These are phyloP conservation scores for Aspergillus fumigatiaffinis DNA, from an alignment of 2,329 filamentous ascomycete species.

Conservation along the genomic window DNA sequence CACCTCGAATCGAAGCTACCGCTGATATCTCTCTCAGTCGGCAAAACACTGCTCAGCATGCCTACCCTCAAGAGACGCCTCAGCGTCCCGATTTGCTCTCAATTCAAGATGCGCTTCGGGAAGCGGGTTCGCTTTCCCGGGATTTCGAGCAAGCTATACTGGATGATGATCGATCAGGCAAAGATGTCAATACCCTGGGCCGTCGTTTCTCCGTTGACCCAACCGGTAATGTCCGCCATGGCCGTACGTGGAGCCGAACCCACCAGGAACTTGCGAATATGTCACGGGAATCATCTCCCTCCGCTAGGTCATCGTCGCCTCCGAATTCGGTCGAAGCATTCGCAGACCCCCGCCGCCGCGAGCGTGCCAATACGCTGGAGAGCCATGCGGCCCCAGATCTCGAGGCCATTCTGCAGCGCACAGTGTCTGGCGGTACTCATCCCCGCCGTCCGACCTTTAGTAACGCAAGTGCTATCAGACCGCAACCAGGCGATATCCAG, in stretches of 20 bases:
- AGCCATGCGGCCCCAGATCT: conserved; percentile 54
- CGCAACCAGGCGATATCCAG: conserved; percentile 31
- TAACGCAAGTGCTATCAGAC: conserved; percentile 56
- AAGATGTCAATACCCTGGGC: conserved; percentile 32
- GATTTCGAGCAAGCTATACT: conserved; percentile 85
- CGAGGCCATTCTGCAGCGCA: conserved; percentile 62
- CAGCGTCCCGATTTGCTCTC: conserved; percentile 46
- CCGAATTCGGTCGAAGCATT: conserved; percentile 98
- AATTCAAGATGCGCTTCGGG: conserved; percentile 44
- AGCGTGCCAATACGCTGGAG: conserved; percentile 66
- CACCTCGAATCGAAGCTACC: conserved; percentile 29
- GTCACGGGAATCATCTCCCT: conserved; percentile 48
- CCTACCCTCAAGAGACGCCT: conserved; percentile 46
- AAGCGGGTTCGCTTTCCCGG: conserved; percentile 53
- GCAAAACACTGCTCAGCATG: conserved; percentile 44
- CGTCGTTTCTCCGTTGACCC: conserved; percentile 42
- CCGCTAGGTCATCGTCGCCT: conserved; percentile 71
- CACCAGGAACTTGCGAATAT: conserved; percentile 37
- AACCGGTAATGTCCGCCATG: conserved; percentile 31
- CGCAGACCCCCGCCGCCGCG: conserved; percentile 80
- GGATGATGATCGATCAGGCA: conserved; percentile 61
- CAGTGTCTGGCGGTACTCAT: conserved; percentile 66
- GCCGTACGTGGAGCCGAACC: conserved; percentile 31
- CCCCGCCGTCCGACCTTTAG: conserved; percentile 58
- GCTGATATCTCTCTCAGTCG: conserved; percentile 33